phyloP scores from a whole-genome alignment of 139 green algal genomes.

The Gonium pectorale region DNA sequence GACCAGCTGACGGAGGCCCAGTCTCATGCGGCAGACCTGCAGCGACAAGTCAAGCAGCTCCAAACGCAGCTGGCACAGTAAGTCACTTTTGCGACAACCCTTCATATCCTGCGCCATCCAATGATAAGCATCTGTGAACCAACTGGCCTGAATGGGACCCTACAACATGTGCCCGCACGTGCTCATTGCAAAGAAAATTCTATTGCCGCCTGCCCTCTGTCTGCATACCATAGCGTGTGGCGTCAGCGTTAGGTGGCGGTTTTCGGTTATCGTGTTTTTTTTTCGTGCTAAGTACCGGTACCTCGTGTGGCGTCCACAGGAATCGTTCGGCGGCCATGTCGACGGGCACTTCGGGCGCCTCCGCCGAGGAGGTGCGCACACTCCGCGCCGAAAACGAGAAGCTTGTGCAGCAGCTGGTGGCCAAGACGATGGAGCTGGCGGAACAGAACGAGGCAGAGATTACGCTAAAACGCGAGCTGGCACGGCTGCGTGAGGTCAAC shows the following conservation, averaged over 20 bases:
- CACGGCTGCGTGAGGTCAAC: conserved; percentile 68
- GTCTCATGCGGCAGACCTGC: conserved; percentile 25
- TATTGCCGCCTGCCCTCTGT: too few species aligned
- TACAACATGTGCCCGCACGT: too few species aligned
- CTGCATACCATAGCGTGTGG: too few species aligned
- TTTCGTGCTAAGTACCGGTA: too few species aligned
- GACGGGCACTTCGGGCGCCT: too few species aligned
- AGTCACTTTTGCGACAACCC: conserved; percentile 3
- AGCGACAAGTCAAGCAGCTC: conserved; percentile 49
- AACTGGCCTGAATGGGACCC: too few species aligned
- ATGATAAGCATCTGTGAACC: too few species aligned
- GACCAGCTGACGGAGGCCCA: conserved; percentile 55
- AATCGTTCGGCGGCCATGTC: neutral
- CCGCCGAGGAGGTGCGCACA: conserved; percentile 38
- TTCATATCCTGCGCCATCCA: too few species aligned
- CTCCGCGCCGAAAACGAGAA: conserved; percentile 51
- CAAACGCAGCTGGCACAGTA: conserved; percentile 12
- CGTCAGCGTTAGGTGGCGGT: too few species aligned
- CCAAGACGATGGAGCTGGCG: conserved; percentile 61
- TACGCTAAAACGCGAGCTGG: conserved; percentile 57
- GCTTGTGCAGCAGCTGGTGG: conserved; percentile 63
- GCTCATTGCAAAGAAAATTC: too few species aligned
- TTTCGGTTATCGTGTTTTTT: too few species aligned
- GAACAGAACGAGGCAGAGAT: conserved; percentile 59
- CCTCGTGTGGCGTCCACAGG: too few species aligned